Percentiles rank a stretch among this genome's conserved stretches.
Evolutionary conservation across 495 filamentous ascomycete species (phyloP).

Genomic region (Amorphotheca resinae): DNA sequence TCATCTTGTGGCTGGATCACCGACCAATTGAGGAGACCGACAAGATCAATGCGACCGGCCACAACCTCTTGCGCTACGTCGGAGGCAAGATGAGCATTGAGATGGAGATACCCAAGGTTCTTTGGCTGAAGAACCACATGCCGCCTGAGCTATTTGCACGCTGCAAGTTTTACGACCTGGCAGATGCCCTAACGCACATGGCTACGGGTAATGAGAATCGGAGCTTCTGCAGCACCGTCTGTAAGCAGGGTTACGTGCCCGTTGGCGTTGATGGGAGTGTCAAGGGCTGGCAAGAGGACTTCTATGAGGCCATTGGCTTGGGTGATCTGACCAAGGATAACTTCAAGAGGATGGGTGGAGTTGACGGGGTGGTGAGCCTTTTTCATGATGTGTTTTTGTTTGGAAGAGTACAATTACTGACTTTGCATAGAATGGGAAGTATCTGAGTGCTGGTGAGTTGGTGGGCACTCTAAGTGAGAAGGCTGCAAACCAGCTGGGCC

Average conservation of each 20-base stretch:
- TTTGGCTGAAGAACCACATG: conserved; percentile 98
- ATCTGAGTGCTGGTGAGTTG: conserved; percentile 79
- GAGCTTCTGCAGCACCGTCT: conserved; percentile 86
- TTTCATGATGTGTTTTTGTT: conserved; percentile 20
- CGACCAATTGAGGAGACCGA: conserved; percentile 79
- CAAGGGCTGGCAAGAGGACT: conserved; percentile 97
- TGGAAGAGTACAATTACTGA: conserved; percentile 18
- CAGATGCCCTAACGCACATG: conserved; percentile 87
- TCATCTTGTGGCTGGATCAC: conserved; percentile 89
- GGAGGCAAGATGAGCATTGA: conserved; percentile 96
- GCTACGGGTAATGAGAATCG: conserved; percentile 89
- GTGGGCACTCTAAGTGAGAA: conserved; percentile 75
- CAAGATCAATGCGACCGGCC: conserved; percentile 81
- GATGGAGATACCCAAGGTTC: conserved; percentile 96
- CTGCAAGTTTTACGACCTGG: conserved; percentile 93
- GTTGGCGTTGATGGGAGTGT: conserved; percentile 94
- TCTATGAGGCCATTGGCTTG: conserved; percentile 72
- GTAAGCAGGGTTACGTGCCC: conserved; percentile 91
- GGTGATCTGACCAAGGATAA: conserved; percentile 70
- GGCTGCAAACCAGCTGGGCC: conserved; percentile 68
- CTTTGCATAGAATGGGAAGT: conserved; percentile 64
- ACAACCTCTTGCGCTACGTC: conserved; percentile 89
- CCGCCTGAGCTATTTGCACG: conserved; percentile 76
- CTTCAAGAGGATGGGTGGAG: conserved; percentile 84
- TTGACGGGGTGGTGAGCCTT: conserved; percentile 79